Percentiles rank a stretch among this genome's conserved stretches.
These are phyloP conservation scores for Gossypium schwendimanii DNA, from an alignment of 441 rosid genomes.

Conservation along the genomic window DNA sequence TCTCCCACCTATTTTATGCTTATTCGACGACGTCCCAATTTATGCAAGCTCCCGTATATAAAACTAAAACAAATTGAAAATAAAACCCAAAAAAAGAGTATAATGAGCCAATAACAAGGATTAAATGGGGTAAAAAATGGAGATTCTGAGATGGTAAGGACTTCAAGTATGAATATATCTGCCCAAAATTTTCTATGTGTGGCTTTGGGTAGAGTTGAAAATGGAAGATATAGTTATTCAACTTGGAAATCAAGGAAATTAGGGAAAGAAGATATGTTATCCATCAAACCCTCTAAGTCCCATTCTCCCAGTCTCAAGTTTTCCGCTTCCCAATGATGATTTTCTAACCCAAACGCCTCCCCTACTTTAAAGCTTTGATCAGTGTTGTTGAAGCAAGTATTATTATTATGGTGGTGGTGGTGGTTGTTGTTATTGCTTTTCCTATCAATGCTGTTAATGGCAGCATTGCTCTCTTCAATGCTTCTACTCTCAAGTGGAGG, in stretches of 20 bases:
- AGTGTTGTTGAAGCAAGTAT: constrained; percentile 48
- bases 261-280: constrained; percentile 41
- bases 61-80: background rate
- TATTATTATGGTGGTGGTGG: constrained; percentile 30
- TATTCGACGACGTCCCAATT: constrained; percentile 12
- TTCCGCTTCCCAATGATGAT: constrained; percentile 42
- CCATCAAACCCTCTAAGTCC: constrained; percentile 62
- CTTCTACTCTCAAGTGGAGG: constrained; percentile 41
- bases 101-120: background rate
- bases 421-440: constrained; percentile 23
- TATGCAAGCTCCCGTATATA: background rate
- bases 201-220: background rate
- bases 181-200: constrained; percentile 21
- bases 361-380: constrained; percentile 31
- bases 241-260: constrained; percentile 52
- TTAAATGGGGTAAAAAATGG: background rate
- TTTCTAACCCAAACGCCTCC: constrained; percentile 36
- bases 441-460: constrained; percentile 19
- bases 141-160: background rate
- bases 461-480: constrained; percentile 1
- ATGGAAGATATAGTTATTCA: constrained; percentile 25
- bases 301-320: constrained; percentile 56
- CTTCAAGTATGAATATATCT: background rate
- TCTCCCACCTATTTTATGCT: constrained; percentile 10
- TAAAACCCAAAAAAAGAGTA: background rate